Evolutionary conservation across 495 filamentous ascomycete species (phyloP).

Genomic region (Neurospora pannonica): DNA sequence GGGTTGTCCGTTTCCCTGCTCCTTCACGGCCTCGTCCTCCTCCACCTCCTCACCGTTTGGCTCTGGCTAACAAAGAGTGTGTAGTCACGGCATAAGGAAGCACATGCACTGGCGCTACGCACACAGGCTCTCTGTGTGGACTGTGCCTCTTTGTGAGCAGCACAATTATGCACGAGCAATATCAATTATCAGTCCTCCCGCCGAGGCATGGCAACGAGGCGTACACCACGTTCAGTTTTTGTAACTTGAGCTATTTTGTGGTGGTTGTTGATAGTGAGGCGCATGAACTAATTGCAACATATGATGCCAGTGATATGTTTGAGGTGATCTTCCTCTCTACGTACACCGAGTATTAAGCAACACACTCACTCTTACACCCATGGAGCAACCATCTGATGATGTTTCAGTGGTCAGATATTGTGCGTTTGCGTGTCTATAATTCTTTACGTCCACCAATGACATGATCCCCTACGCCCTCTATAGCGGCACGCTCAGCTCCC

Average conservation of each 20-base stretch:
- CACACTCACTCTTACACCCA: neutral
- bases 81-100: neutral
- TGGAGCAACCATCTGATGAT: neutral
- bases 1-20: neutral
- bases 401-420: neutral
- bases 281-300: neutral
- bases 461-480: neutral
- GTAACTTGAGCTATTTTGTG: neutral
- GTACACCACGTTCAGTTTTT: neutral
- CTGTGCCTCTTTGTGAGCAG: neutral
- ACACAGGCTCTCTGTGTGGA: neutral
- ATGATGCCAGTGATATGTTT: neutral
- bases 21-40: neutral
- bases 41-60: neutral
- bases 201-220: neutral
- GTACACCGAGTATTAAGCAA: neutral
- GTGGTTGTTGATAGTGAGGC: neutral
- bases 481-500: neutral
- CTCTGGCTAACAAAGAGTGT: neutral
- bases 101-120: neutral
- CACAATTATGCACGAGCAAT: neutral
- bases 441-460: neutral
- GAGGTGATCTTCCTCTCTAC: neutral
- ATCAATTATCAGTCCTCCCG: neutral
- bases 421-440: neutral